Percentiles rank a stretch among this genome's conserved stretches.
These are phyloP conservation scores for Crucibulum cyathiforme DNA, from an alignment of 1,284 basidiomycete genomes.

Conservation along the genomic window DNA sequence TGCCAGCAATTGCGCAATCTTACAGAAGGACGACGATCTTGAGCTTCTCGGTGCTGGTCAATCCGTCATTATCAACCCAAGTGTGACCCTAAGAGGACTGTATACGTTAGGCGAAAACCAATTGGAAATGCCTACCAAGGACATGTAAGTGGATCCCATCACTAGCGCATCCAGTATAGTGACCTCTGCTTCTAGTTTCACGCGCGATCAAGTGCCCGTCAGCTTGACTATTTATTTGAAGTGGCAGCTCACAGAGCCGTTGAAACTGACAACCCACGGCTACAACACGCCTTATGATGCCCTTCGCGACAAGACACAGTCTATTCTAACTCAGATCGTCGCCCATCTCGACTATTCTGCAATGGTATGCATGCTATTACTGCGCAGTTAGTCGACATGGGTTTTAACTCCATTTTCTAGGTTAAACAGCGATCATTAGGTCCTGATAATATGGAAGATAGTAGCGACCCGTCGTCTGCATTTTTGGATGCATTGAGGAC, in stretches of 20 bases:
- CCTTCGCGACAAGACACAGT: conserved; percentile 81
- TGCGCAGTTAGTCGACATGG: conserved; percentile 63
- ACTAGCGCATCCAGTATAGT: not conserved
- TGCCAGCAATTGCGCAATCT: conserved; percentile 82
- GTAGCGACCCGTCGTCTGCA: conserved; percentile 69
- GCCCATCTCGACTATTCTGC: conserved; percentile 63
- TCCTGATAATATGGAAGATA: conserved; percentile 74
- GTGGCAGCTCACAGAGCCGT: conserved; percentile 79
- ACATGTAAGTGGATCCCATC: conserved; percentile 61
- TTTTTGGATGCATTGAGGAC: conserved; percentile 81
- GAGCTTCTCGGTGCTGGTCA: conserved; percentile 79
- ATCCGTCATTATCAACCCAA: conserved; percentile 81
- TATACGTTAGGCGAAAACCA: conserved; percentile 83
- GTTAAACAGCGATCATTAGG: conserved; percentile 81
- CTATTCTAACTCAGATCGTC: conserved; percentile 82
- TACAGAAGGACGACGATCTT: conserved; percentile 80
- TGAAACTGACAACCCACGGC: conserved; percentile 80
- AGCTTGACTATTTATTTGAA: conserved; percentile 82
- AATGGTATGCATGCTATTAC: conserved; percentile 25
- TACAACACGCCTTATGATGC: conserved; percentile 85
- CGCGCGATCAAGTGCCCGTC: conserved; percentile 83
- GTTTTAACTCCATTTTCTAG: conserved; percentile 26
- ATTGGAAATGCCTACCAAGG: conserved; percentile 83
- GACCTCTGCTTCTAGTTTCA: conserved; percentile 56
- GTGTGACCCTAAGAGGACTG: conserved; percentile 76